A percentile compares a stretch with the other conserved stretches of the same genome.
phyloP scores from a whole-genome alignment of 2,329 filamentous ascomycete species.

The Verruconis gallopava region DNA sequence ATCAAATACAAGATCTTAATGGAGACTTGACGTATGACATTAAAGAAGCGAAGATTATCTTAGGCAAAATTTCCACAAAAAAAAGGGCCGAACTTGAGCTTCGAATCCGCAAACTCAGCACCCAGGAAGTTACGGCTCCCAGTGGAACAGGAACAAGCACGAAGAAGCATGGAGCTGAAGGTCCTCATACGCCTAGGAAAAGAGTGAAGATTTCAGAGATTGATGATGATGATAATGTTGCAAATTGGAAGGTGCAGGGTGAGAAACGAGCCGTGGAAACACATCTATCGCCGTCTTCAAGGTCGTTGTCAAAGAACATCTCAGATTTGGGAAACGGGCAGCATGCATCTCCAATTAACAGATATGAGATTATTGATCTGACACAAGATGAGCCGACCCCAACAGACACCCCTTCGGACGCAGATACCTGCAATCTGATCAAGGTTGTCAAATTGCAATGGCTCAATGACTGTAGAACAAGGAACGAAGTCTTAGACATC shows the following conservation, averaged over 20 bases:
- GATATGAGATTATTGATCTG: not conserved
- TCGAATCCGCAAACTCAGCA: conserved; percentile 49
- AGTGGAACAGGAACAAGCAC: conserved; percentile 6
- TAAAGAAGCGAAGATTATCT: conserved; percentile 56
- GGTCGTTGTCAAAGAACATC: not conserved
- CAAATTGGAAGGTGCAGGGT: not conserved
- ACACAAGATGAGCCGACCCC: not conserved
- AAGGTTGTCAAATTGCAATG: conserved; percentile 9
- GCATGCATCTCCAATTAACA: not conserved
- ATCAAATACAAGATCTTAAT: conserved; percentile 41
- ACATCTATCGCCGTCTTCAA: not conserved
- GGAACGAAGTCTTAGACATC: conserved; percentile 1
- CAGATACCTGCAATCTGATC: not conserved
- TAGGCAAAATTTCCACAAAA: conserved; percentile 59
- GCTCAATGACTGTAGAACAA: conserved; percentile 4
- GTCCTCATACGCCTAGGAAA: conserved; percentile 17
- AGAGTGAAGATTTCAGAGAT: conserved; percentile 7
- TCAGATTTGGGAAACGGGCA: not conserved
- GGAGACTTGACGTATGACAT: conserved; percentile 58
- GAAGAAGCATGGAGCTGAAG: not conserved
- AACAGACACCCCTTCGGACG: not conserved
- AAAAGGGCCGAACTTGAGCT: conserved; percentile 68
- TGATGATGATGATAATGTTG: not conserved
- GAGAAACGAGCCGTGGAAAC: not conserved
- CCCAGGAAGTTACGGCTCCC: conserved; percentile 33